Evolutionary conservation across 179 eudicot genomes (phyloP), one percentile per base, ranked within the genome.

Genomic region (Silene noctiflora): DNA sequence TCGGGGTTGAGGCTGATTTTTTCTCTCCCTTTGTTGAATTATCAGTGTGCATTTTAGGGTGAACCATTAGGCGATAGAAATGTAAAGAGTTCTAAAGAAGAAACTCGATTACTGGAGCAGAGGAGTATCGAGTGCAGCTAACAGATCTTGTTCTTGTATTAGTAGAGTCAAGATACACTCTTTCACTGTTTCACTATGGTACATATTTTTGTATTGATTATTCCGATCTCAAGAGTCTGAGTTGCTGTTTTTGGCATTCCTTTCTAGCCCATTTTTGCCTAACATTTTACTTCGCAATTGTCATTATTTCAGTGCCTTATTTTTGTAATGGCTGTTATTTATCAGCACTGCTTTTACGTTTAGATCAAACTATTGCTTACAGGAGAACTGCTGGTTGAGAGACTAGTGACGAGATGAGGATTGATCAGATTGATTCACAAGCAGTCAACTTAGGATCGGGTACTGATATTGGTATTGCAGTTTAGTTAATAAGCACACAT

Each of bases 221-320:
- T 65, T 11, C 48, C 71, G 67, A 46, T 48, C 76, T 59, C 29
- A 13, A 60, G 8, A 25, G 53, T 69, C 55, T n/a, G 46, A 44
- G 13, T 22, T 25, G 13, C 5, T 77, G 63, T 44, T 19, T 51
- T 35, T 16, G 59, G 29, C 64, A 17, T 31, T 69, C 13, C 6
- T 27, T 2, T 22, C 22, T 67, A 11, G n/a, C 16, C 20, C 60
- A 65, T 7, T 67, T 55, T 65, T 56, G 63, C 33, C 22, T 13
- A 25, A 44, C 9, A 31, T 56, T 10, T 27, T 29, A 27, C 72
- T 35, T 9, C 8, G 19, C 17, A 20, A 11, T 69, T 74, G 82
- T 63, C 55, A 48, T 62, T 29, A 14, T 46, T 51, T 22, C 24
- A 19, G 59, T 69, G 82, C 75, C 76, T 4, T 71, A 48, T 80